These are phyloP conservation scores for Claviceps sp. DNA, from an alignment of 2,329 filamentous ascomycete genomes.

Conservation along the genomic window DNA sequence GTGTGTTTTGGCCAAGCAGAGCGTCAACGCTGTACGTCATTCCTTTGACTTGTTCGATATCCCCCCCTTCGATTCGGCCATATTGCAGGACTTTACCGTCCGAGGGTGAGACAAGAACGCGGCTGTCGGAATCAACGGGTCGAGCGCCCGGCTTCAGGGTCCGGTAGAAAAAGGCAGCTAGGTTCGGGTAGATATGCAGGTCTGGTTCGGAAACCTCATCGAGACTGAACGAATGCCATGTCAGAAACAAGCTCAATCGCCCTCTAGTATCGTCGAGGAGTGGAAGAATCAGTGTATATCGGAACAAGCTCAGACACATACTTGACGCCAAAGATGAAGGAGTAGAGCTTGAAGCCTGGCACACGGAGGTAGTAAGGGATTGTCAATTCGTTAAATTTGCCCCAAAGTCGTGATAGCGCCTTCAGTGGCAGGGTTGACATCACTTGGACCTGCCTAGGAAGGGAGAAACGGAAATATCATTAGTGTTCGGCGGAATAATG, in stretches of 20 bases:
- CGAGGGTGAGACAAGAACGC: constrained; percentile 73
- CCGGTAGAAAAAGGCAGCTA: constrained; percentile 95
- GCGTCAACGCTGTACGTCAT: constrained; percentile 97
- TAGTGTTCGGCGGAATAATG: background rate
- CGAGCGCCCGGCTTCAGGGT: constrained; percentile 79
- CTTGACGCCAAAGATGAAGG: constrained; percentile 83
- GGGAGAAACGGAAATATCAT: background rate
- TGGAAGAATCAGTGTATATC: constrained; percentile 12
- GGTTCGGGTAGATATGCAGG: constrained; percentile 78
- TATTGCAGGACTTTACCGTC: constrained; percentile 89
- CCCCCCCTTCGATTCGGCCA: constrained; percentile 79
- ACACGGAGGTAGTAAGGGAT: constrained; percentile 80
- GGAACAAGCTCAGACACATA: constrained; percentile 15
- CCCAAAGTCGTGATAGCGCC: constrained; percentile 80
- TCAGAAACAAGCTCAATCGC: constrained; percentile 10
- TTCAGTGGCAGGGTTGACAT: constrained; percentile 91
- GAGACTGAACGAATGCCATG: constrained; percentile 37
- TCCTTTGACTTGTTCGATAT: constrained; percentile 97
- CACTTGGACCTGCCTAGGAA: constrained; percentile 63
- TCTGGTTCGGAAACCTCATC: constrained; percentile 80
- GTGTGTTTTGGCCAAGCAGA: constrained; percentile 59
- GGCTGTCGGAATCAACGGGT: constrained; percentile 68
- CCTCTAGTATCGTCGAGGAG: background rate
- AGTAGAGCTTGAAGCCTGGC: constrained; percentile 84
- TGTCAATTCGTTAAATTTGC: constrained; percentile 76